phyloP scores from a whole-genome alignment of 2,329 filamentous ascomycete genomes.

The Alternaria sp. region DNA sequence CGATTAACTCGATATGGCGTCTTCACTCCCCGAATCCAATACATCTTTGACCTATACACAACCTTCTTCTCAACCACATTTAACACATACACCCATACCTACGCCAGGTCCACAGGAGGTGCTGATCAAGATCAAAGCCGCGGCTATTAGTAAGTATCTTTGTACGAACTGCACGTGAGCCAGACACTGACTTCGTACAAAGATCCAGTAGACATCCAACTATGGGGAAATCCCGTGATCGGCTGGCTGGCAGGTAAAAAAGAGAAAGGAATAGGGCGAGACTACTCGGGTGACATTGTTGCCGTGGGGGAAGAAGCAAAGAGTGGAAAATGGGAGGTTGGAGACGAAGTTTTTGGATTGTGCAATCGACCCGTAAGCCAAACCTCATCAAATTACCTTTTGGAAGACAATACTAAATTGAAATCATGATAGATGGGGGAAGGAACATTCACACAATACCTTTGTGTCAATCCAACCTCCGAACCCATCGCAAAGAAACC shows the following conservation, averaged over 20 bases:
- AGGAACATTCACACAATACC: conserved; percentile 41
- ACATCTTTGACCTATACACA: conserved; percentile 39
- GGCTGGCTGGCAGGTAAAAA: conserved; percentile 36
- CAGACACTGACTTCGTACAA: background rate
- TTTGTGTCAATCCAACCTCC: conserved; percentile 23
- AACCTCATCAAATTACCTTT: background rate
- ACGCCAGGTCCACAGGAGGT: conserved; percentile 33
- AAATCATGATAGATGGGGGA: conserved; percentile 24
- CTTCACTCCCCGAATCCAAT: conserved; percentile 32
- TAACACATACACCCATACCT: conserved; percentile 30
- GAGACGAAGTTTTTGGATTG: conserved; percentile 39
- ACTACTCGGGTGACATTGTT: conserved; percentile 55
- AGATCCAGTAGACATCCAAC: conserved; percentile 53
- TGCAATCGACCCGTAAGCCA: conserved; percentile 26
- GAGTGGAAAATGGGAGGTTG: conserved; percentile 29
- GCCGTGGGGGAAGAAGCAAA: conserved; percentile 38
- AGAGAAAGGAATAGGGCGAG: conserved; percentile 55
- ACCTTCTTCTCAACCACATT: conserved; percentile 34
- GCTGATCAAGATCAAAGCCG: conserved; percentile 55
- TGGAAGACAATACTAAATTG: background rate
- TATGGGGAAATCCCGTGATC: conserved; percentile 47
- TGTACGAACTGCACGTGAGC: background rate
- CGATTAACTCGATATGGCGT: background rate
- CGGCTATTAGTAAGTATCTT: conserved; percentile 49
- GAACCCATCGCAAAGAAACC: conserved; percentile 42